phyloP scores from a whole-genome alignment of 352 stramenopile species.

The Thraustochytrium striatum region DNA sequence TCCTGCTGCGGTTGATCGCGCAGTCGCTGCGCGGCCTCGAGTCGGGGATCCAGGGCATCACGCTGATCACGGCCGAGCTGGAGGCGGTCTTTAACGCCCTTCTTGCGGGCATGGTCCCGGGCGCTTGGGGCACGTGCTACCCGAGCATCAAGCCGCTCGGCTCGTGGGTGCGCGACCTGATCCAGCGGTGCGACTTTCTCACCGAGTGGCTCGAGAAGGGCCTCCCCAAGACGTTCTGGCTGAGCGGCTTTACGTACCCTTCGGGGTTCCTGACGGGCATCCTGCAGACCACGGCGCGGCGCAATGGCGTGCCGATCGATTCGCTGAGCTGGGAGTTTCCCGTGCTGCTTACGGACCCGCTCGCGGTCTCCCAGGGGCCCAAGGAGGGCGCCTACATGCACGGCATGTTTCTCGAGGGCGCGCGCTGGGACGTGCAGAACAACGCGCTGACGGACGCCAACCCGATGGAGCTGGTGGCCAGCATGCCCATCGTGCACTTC shows the following conservation, averaged over 20 bases:
- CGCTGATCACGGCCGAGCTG: conserved; percentile 89
- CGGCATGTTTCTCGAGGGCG: conserved; percentile 83
- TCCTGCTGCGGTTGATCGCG: conserved; percentile 71
- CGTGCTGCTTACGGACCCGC: conserved; percentile 15
- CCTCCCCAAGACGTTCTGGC: conserved; percentile 84
- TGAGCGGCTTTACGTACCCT: conserved; percentile 91
- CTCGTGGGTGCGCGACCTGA: conserved; percentile 84
- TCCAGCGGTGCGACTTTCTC: conserved; percentile 78
- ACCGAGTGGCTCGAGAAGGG: conserved; percentile 73
- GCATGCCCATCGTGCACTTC: conserved; percentile 89
- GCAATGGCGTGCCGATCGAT: conserved; percentile 87
- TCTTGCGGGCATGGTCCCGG: conserved; percentile 69
- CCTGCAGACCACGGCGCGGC: conserved; percentile 85
- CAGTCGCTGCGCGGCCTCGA: conserved; percentile 73
- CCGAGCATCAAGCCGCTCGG: conserved; percentile 87
- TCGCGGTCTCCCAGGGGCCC: conserved; percentile 65
- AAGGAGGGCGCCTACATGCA: conserved; percentile 85
- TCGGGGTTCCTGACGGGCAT: conserved; percentile 92
- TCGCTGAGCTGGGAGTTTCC: conserved; percentile 81
- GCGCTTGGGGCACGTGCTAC: conserved; percentile 86
- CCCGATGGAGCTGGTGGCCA: conserved; percentile 82
- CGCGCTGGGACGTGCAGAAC: conserved; percentile 82
- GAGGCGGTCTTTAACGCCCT: conserved; percentile 86
- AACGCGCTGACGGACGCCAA: conserved; percentile 78
- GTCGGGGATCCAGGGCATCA: conserved; percentile 82